These are phyloP conservation scores for Auricularia heimuer DNA, from an alignment of 768 basidiomycete genomes.

Conservation along the genomic window DNA sequence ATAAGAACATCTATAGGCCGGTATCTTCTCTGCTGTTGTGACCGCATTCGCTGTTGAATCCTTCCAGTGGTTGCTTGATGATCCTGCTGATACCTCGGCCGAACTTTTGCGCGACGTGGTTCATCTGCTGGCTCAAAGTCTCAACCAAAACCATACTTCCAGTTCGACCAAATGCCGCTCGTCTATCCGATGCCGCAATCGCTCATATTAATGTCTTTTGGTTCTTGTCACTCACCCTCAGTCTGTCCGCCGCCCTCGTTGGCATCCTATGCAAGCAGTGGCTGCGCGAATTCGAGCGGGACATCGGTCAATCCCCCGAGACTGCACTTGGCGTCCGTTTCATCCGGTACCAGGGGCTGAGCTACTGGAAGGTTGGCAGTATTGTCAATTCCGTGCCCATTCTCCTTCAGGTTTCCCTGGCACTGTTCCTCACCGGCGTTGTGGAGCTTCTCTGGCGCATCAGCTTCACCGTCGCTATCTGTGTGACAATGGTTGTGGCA, in stretches of 20 bases:
- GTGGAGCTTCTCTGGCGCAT: conserved; percentile 9
- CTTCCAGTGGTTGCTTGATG: conserved; percentile 11
- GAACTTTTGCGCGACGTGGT: conserved; percentile 1
- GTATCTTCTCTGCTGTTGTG: conserved; percentile 16
- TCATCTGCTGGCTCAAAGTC: neutral
- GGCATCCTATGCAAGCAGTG: conserved; percentile 22
- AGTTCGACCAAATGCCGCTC: neutral
- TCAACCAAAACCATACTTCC: neutral
- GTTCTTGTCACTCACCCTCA: conserved; percentile 17
- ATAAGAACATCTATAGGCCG: neutral
- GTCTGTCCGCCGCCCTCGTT: conserved; percentile 16
- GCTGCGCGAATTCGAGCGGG: conserved; percentile 12
- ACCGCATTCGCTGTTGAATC: conserved; percentile 17
- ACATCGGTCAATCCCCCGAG: conserved; percentile 2
- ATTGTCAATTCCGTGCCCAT: conserved; percentile 15
- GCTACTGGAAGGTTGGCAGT: conserved; percentile 15
- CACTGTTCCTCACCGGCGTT: conserved; percentile 13
- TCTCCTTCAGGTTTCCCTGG: conserved; percentile 12
- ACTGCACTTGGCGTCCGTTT: conserved; percentile 11
- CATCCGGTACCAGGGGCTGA: conserved; percentile 12
- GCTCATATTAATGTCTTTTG: conserved; percentile 26
- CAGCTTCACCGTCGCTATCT: neutral
- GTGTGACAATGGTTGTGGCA: neutral
- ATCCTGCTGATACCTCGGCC: conserved; percentile 3
- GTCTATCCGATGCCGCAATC: conserved; percentile 25